Evolutionary conservation across 768 basidiomycete species (phyloP), one percentile per base, ranked within the genome.

Genomic region (Boletus reticulatus): DNA sequence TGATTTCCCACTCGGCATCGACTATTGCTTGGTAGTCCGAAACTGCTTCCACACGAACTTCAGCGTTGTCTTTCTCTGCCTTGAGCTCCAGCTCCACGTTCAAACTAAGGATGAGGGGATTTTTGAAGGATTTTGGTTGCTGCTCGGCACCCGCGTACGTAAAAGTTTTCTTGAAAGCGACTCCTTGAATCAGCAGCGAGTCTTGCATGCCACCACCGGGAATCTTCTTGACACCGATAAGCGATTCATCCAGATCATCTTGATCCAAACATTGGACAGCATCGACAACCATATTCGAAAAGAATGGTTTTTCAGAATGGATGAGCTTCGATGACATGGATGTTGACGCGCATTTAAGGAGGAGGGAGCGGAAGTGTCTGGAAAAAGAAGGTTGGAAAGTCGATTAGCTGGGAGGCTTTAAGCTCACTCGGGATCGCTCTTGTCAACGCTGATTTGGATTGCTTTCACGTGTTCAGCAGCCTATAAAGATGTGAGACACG

Each of bases 271-370:
- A 93, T 60, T 87, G 84, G 47, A 99, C 94, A 37, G 97, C 95
- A 66, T 98, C 94, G 45, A 99, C 97, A 48, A 97, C 97, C 95
- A 99, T 98, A 60, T 89, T 85, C 12, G 95, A 92, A 79, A 99
- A 99, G 78, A 98, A 98, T 1, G 96, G 97, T 67, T 97, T 98
- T 76, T 98, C 93, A 14, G 93, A 94, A 71, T 98, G 96, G 64
- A 99, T 98, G 57, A 98, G 84, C 74, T 98, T 99, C 58, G 96
- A 98, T 16, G 97, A 98, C 96, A 98, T 98, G n/a, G 97, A 96
- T 4, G 97, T 99, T 27, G 94, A 88, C 27, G 97, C 97, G 73
- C 94, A 97, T 78, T 97, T 95, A 63, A 97, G 80, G 34, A 98
- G 83, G 22, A 98, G 85, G 58, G 94, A 92, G 46, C 87, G 94